Evolutionary conservation across 345 rosid species (phyloP).

Genomic region (Rhodamnia rubescens): DNA sequence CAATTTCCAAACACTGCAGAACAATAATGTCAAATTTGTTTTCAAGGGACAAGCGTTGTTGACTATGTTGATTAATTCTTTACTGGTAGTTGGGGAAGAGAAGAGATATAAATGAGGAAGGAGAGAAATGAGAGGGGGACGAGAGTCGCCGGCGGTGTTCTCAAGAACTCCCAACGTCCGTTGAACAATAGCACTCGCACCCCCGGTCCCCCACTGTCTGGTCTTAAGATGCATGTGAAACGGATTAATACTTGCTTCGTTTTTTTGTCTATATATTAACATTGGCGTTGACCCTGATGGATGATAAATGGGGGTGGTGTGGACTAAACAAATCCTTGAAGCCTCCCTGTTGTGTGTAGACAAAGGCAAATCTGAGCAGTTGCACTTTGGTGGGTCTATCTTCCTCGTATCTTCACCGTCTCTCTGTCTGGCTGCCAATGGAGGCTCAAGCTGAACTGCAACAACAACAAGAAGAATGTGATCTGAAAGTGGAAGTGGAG

Average conservation of each 20-base stretch:
- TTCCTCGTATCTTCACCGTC: not conserved
- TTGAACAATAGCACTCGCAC: not conserved
- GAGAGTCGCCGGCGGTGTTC: not conserved
- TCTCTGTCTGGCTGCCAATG: not conserved
- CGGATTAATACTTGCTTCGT: not conserved
- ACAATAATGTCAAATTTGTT: not conserved
- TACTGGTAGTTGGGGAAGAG: not conserved
- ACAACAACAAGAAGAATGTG: not conserved
- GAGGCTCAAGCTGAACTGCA: not conserved
- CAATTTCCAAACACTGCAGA: not conserved
- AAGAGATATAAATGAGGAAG: not conserved
- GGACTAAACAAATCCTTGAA: not conserved
- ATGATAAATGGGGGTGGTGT: not conserved
- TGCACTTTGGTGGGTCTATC: not conserved
- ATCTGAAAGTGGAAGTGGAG: not conserved
- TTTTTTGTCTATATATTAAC: not conserved
- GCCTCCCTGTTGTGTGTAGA: not conserved
- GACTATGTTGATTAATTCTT: not conserved
- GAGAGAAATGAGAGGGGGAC: not conserved
- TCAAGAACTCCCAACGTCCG: not conserved
- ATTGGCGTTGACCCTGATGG: not conserved
- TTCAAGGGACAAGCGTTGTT: not conserved
- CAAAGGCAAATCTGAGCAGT: not conserved
- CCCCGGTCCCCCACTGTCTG: not conserved
- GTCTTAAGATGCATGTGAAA: not conserved